Conservation (phyloP, 208 protist genomes). For the Histomonas meleagridis region DNA sequence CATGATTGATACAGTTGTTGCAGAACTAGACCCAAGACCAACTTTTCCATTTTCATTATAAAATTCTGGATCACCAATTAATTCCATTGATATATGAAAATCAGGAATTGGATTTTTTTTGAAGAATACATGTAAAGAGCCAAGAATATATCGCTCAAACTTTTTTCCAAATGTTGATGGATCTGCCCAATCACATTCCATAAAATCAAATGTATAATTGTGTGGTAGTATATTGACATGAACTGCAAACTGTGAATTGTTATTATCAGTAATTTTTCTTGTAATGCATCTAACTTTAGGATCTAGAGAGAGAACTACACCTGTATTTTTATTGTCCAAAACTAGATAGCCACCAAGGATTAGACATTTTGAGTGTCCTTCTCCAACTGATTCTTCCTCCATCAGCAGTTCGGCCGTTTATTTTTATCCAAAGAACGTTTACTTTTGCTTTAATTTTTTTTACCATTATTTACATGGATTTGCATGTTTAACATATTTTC, state of each 20-base stretch:
- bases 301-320: neutral
- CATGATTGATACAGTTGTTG: neutral
- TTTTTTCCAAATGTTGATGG: neutral
- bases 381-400: no score
- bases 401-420: no score
- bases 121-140: neutral
- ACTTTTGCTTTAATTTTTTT: no score
- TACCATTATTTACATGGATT: no score
- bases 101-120: neutral
- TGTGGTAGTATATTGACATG: neutral
- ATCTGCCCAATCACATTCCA: neutral
- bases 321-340: neutral
- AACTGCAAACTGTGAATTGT: neutral
- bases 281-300: neutral
- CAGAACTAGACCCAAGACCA: neutral
- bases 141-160: neutral
- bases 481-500: no score
- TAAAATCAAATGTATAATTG: neutral
- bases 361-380: neutral
- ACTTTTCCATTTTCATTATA: neutral
- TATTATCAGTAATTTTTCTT: no score
- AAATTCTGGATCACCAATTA: conserved; percentile 2
- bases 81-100: neutral
- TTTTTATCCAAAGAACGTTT: no score
- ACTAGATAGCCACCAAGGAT: conserved; percentile 10